These are phyloP conservation scores for Macrolepiota albuminosa DNA, from an alignment of 768 basidiomycete genomes.

Conservation along the genomic window DNA sequence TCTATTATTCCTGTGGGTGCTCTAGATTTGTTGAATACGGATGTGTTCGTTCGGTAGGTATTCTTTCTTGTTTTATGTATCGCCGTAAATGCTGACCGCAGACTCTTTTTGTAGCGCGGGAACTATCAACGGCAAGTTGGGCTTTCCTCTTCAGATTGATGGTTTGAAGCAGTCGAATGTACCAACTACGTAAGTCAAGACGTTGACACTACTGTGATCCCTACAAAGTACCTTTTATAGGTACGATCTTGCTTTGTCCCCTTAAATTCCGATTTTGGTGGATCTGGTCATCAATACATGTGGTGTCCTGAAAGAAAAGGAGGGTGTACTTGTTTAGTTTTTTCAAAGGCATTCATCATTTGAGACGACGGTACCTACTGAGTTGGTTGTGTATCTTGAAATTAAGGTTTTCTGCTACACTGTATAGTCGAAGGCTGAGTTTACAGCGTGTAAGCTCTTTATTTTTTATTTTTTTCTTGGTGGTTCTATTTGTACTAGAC, in stretches of 20 bases:
- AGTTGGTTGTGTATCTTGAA: not conserved
- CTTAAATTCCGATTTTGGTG: not conserved
- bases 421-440: not conserved
- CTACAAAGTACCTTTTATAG: not conserved
- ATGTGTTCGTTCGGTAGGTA: constrained; percentile 34
- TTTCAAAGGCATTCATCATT: not conserved
- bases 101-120: not conserved
- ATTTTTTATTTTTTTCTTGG: too few species aligned
- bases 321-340: not conserved
- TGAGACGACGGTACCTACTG: not conserved
- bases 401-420: too few species aligned
- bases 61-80: not conserved
- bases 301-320: too few species aligned
- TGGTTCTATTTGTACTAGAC: too few species aligned
- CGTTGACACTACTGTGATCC: not conserved
- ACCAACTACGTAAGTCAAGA: constrained; percentile 28
- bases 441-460: not conserved
- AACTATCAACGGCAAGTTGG: constrained; percentile 27
- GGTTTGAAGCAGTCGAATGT: constrained; percentile 31
- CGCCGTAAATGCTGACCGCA: not conserved
- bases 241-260: not conserved
- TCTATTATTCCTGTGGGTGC: constrained; percentile 49
- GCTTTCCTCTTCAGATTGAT: constrained; percentile 29
- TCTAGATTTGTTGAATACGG: constrained; percentile 42
- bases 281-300: not conserved